Base-by-base conservation (phyloP, 2,329 filamentous ascomycete species). In the Davidsoniella australis region DNA sequence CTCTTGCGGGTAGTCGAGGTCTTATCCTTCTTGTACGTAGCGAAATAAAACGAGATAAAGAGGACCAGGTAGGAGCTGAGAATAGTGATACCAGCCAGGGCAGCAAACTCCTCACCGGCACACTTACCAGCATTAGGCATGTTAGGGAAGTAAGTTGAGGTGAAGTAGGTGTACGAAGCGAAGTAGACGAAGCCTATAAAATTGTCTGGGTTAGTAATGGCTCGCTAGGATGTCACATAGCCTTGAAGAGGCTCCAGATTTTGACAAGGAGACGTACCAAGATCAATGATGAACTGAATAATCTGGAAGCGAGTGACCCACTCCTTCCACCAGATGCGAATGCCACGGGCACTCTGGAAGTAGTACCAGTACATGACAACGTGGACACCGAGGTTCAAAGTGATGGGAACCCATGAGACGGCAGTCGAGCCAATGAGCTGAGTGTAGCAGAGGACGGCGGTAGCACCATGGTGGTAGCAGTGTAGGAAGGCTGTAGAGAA, bases 311-410 rank as follows among this genome's bases (percentile, higher is more conserved):
- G 85, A 59, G 89, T 96, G 64, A 96, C 93, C 82, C 89, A 96
- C 70, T 95, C 86, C 82, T 96, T 96, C 89, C 89, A 96, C 88
- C 88, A 95, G 68, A 95, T 91, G 61, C 81, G 82, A 66, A 96
- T 78, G 58, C 91, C 91, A 58, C 89, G 87, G 49, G 89, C 88
- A 62, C 85, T 89, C 75, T 96, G 89, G 81, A 96, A 96, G 78
- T 96, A 96, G 80, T 96, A 96, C 88, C 88, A 95, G 81, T 96
- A 96, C 89, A 96, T 96, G 63, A 95, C 84, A 52, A 96, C 89
- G 69, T 96, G 89, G 49, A 96, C 89, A 55, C 78, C 78, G 62
- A 96, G 70, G 75, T 96, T 96, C 59, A 96, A 78, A 48, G 78
- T 82, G 64, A 96, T 96, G 55, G 82, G 80, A 50, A 94, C 85